A percentile compares a stretch with the other conserved stretches of the same genome.
These are phyloP conservation scores for Aspergillus pseudoterreus DNA, from an alignment of 2,329 filamentous ascomycete genomes.

Conservation along the genomic window DNA sequence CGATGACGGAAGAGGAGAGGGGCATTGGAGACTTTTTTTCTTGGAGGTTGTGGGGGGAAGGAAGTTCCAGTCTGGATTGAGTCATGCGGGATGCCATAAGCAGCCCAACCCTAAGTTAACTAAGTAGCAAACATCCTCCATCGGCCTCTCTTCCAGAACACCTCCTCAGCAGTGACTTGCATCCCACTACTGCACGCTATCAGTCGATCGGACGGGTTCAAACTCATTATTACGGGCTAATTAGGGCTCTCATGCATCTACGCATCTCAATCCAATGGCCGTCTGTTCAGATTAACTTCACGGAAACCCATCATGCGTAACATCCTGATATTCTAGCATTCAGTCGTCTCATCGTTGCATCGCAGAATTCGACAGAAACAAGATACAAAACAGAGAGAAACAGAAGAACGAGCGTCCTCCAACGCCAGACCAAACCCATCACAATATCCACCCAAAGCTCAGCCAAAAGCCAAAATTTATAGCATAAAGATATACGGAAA, in stretches of 20 bases:
- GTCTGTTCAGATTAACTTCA: no score
- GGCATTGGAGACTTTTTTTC: constrained; percentile 19
- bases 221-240: no score
- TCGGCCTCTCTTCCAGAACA: neutral
- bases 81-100: neutral
- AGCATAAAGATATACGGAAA: no score
- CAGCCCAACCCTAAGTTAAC: neutral
- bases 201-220: no score
- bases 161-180: neutral
- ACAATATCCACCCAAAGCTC: constrained; percentile 1
- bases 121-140: neutral
- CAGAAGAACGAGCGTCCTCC: neutral
- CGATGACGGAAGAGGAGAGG: constrained; percentile 19
- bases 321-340: no score
- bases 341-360: neutral
- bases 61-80: neutral
- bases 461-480: constrained; percentile 3
- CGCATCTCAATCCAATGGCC: no score
- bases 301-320: no score
- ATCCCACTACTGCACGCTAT: neutral
- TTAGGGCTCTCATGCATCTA: no score
- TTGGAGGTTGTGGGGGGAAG: neutral
- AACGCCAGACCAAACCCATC: neutral
- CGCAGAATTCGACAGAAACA: neutral
- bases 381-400: neutral